Evolutionary conservation across 192 early-diverging fungal genomes (phyloP), one percentile per base, ranked within the genome.

Genomic region (Backusella westeae): DNA sequence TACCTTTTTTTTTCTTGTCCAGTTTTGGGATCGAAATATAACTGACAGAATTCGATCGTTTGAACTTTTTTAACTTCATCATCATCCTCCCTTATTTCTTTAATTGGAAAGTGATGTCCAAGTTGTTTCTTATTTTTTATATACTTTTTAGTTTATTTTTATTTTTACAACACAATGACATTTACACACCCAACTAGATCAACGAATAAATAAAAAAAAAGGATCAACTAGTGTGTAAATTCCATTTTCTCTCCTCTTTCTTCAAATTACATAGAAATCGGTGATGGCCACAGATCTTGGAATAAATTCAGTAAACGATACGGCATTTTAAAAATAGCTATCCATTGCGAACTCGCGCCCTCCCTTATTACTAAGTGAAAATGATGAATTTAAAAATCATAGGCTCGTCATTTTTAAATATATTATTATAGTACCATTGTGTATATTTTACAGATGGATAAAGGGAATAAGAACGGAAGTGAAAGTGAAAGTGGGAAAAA

Each of bases 1-100:
- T 63, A 29, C 56, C 56, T 26, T 29, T 63, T 14, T n/a, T n/a
- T 14, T 63, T 63, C 56, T 63, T 56, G n/a, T 56, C 23, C 23
- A 63, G 9, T 63, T 63, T 63, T 63, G 56, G 56, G 56, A 63
- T 63, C 56, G 56, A 63, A 63, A 63, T 63, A 63, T 63, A 29
- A 63, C 56, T 63, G 56, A 63, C 56, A 63, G 8, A 63, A 63
- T 63, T 29, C 56, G 56, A 63, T 63, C 56, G 23, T 26, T 63
- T 29, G 26, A 29, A 26, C 12, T 14, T 29, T 63, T 63, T 29
- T 2, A 49, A 29, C 23, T 29, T 29, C 26, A 63, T 59, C 23
- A 59, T 29, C 3, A 29, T 29, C 56, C 23, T 29, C 56, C 56
- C 10, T 63, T 26, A 63, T 29, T 63, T 63, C 56, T 63, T 63